Percentiles rank a stretch among this genome's conserved stretches.
phyloP scores from a whole-genome alignment of 768 basidiomycete species.

The Kwoniella dejecticola region DNA sequence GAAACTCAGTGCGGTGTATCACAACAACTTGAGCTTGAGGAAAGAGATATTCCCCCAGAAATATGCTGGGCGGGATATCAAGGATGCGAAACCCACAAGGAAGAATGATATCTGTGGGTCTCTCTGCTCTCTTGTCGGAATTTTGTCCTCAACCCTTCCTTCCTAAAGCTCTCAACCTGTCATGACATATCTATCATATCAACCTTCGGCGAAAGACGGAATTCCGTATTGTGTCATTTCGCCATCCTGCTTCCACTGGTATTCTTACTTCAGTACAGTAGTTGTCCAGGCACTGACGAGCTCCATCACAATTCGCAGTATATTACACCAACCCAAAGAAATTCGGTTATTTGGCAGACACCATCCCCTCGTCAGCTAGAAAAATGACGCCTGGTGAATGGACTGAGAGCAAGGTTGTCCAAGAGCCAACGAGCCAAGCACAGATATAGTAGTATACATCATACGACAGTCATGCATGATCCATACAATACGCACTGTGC shows the following conservation, averaged over 20 bases:
- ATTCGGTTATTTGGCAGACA: constrained; percentile 46
- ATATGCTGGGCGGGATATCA: constrained; percentile 67
- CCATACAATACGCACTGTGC: too few species aligned
- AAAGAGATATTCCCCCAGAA: constrained; percentile 57
- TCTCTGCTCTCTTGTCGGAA: neutral
- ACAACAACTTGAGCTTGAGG: constrained; percentile 79
- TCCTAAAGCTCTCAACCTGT: too few species aligned
- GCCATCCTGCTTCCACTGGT: neutral
- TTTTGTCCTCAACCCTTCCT: too few species aligned
- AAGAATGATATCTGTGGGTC: constrained; percentile 78
- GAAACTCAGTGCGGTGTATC: constrained; percentile 82
- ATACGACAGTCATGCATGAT: neutral
- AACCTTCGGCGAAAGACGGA: too few species aligned
- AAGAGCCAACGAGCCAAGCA: neutral
- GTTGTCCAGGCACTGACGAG: neutral
- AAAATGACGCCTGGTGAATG: constrained; percentile 20
- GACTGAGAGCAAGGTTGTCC: neutral
- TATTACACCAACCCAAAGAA: constrained; percentile 55
- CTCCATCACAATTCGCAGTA: constrained; percentile 17
- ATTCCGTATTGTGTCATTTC: too few species aligned
- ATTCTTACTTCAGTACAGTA: neutral
- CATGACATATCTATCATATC: too few species aligned
- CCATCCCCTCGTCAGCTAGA: constrained; percentile 5
- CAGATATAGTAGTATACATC: constrained; percentile 1
- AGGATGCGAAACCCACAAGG: constrained; percentile 78